Conservation (phyloP, 2,329 filamentous ascomycete species). For the Ceratocystis variospora region DNA sequence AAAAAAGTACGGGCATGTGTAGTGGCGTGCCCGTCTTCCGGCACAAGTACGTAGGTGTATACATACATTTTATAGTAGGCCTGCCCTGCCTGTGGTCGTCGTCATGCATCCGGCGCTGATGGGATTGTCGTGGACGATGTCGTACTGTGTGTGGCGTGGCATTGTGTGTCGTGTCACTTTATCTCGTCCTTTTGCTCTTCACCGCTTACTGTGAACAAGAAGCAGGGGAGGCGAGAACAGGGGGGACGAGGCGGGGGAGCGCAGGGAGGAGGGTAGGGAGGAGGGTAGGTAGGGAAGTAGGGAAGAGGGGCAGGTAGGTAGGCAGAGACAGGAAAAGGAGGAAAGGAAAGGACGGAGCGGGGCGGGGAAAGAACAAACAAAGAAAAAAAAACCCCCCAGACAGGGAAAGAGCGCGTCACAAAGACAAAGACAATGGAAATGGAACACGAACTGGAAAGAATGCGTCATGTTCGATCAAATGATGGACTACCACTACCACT, state of each 20-base stretch:
- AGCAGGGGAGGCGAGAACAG: background rate
- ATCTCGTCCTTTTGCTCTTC: background rate
- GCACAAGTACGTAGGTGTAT: background rate
- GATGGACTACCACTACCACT: background rate
- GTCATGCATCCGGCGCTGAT: background rate
- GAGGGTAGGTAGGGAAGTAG: background rate
- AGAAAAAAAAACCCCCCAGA: background rate
- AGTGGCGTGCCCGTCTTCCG: too few species aligned
- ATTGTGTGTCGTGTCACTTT: constrained; percentile 5
- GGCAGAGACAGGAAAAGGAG: background rate
- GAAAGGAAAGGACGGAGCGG: background rate
- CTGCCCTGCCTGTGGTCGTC: background rate
- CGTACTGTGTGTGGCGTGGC: background rate
- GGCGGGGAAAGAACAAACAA: background rate
- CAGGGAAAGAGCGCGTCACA: background rate
- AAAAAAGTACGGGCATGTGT: too few species aligned
- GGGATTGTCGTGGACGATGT: background rate
- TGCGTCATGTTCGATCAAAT: background rate
- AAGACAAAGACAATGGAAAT: background rate
- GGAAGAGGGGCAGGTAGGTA: background rate
- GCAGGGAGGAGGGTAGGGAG: background rate
- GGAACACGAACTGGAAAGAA: background rate
- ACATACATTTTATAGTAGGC: background rate
- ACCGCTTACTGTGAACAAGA: background rate
- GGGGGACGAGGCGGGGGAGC: background rate